Evolutionary conservation across 2,329 filamentous ascomycete species (phyloP), one percentile per base, ranked within the genome.

Genomic region (Penicillium sp.): DNA sequence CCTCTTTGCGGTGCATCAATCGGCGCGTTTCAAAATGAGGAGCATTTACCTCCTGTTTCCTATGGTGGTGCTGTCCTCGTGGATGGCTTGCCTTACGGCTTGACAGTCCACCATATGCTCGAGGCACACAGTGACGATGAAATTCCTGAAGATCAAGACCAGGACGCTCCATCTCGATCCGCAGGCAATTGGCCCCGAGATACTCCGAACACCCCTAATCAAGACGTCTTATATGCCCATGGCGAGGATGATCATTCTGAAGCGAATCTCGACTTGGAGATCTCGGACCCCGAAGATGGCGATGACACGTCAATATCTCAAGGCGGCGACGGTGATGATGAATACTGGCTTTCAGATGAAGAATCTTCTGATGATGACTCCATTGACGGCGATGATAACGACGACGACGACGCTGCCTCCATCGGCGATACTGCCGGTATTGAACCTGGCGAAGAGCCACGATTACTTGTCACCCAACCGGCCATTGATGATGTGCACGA

Each of bases 61-160:
- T 91, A 95, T 60, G 92, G 92, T 11, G 92, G 92, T 8, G 80
- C 96, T 4, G 84, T 97, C 36, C 76, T 94, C 28, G 84, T 97
- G 1, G 91, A 97, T 65, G 85, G 88, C 49, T 85, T 88, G 68
- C 84, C 89, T 0, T 94, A 91, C 64, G 92, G 92, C 11, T 94
- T 97, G 89, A 96, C 90, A 20, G 92, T 97, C 0, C 92, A 97
- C 65, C 92, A 97, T 70, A 92, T 97, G 85, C 82, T 97, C 2
- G 92, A 96, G 63, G 74, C 76, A 11, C 76, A 81, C 10, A 81
- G 80, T 51, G 78, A 81, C 40, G 79, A 81, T 39, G 79, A 82
- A 13, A 75, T 74, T 9, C 69, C 71, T 14, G 67, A 70, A 1
- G 68, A 73, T 14, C 64, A 71, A n/a, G 61, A 68, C 39, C 59